phyloP scores from a whole-genome alignment of 352 stramenopile species.

The Globisporangium splendens region DNA sequence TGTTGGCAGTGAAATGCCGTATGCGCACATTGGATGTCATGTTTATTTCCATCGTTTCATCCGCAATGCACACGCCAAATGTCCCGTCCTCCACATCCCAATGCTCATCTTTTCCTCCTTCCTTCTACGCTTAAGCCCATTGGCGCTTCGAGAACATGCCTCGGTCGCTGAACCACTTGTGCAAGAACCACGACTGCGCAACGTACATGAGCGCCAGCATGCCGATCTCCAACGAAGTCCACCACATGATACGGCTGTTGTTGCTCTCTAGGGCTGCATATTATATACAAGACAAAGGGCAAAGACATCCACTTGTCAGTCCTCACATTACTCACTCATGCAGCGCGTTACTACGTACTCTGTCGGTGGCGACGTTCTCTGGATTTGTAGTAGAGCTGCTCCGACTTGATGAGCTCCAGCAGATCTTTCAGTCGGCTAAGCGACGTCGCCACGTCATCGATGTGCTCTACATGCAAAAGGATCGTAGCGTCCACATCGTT shows the following conservation, averaged over 20 bases:
- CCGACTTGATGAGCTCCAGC: slow-evolving; percentile 68
- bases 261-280: slow-evolving; percentile 70
- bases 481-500: neutral
- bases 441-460: slow-evolving; percentile 59
- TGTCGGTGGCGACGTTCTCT: slow-evolving; percentile 66
- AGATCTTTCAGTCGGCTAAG: slow-evolving; percentile 56
- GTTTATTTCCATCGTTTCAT: too few relatives aligned
- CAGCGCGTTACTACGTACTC: slow-evolving; percentile 38
- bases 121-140: slow-evolving; percentile 39
- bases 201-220: slow-evolving; percentile 71
- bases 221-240: slow-evolving; percentile 66
- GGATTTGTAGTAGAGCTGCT: slow-evolving; percentile 75
- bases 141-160: slow-evolving; percentile 66
- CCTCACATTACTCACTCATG: neutral
- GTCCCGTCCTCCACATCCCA: neutral
- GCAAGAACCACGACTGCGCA: slow-evolving; percentile 68
- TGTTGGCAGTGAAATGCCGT: neutral
- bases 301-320: neutral
- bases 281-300: neutral
- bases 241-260: slow-evolving; percentile 74
- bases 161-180: slow-evolving; percentile 85
- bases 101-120: neutral
- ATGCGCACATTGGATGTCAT: neutral
- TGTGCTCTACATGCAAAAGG: slow-evolving; percentile 45
- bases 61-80: slow-evolving; percentile 1